Evolutionary conservation across 1,284 basidiomycete genomes (phyloP), one percentile per base, ranked within the genome.

Genomic region (Cryptococcus sp.): DNA sequence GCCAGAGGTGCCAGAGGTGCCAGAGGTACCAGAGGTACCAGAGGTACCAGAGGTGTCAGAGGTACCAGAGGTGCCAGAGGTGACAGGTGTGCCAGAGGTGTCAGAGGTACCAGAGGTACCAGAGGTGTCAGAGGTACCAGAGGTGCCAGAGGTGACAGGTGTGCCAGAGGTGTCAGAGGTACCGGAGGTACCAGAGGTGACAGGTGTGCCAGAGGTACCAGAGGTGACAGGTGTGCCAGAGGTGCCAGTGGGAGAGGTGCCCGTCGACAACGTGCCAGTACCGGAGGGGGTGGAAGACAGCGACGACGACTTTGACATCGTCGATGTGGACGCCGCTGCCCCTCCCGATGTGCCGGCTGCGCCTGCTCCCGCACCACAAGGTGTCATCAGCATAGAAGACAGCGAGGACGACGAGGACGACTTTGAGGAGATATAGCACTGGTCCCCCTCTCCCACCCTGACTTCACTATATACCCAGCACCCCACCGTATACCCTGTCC

Each of bases 321-420:
- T 50, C 21, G 13, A 50, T 1, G 50, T 40, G 7, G 13, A 11
- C 16, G n/a, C 20, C 24, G 33, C 20, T 35, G 18, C 50, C 20
- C 24, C n/a, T 23, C 11, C 5, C 15, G 24, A 20, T 40, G 38
- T 23, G 21, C 18, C 20, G 23, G 24, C 39, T 40, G 38, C 40
- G 21, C 18, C 20, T 40, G 28, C 24, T 12, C 12, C 42, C 33
- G 49, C n/a, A 35, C 38, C 49, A 18, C 18, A n/a, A 42, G 40
- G 16, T 42, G 40, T 42, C 40, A 42, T 42, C 4, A 21, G 2
- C 45, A 23, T 24, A 28, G 45, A 55, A 38, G 61, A 66, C 40
- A 60, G 61, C 15, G 62, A 62, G 6, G 59, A 66, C 8, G 68
- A 67, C 40, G 67, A 66, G 28, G 68, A 70, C 24, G 57, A 61